Evolutionary conservation across 441 rosid genomes (phyloP), one percentile per base, ranked within the genome.

Genomic region (Jatropha multifida): DNA sequence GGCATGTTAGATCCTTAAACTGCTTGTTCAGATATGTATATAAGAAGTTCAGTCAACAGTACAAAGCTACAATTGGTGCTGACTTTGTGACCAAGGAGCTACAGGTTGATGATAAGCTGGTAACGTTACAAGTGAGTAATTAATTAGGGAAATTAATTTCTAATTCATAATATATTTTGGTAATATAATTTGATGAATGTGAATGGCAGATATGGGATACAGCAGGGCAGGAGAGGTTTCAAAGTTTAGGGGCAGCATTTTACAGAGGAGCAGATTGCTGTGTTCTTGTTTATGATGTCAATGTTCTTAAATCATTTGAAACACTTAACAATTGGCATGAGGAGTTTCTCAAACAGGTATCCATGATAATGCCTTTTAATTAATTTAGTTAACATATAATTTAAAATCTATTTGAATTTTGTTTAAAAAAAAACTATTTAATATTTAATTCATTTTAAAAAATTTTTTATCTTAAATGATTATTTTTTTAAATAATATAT

Each of bases 121-220:
- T 94, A 74, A 94, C 98, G n/a, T 84, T 92, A 18, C 98, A 94
- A 44, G 97, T 92, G 73, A 69, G 88, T 77, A 59, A 77, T 12
- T 49, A 17, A 40, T 80, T n/a, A n/a, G n/a, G n/a, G n/a, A n/a
- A n/a, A n/a, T n/a, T n/a, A n/a, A n/a, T n/a, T n/a, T n/a, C n/a
- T n/a, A n/a, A n/a, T n/a, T n/a, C n/a, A n/a, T n/a, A n/a, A n/a
- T n/a, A n/a, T n/a, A n/a, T n/a, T n/a, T n/a, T n/a, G n/a, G n/a
- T n/a, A n/a, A n/a, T n/a, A n/a, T n/a, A n/a, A n/a, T n/a, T n/a
- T n/a, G n/a, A n/a, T n/a, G n/a, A n/a, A n/a, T n/a, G n/a, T n/a
- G n/a, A n/a, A n/a, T n/a, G n/a, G n/a, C n/a, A 91, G 97, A 90
- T 94, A 77, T 94, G 97, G 98, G 96, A 94, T 80, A 90, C 97